Evolutionary conservation across 176 grass and related monocot species (phyloP).

Genomic region (Zea luxurians): DNA sequence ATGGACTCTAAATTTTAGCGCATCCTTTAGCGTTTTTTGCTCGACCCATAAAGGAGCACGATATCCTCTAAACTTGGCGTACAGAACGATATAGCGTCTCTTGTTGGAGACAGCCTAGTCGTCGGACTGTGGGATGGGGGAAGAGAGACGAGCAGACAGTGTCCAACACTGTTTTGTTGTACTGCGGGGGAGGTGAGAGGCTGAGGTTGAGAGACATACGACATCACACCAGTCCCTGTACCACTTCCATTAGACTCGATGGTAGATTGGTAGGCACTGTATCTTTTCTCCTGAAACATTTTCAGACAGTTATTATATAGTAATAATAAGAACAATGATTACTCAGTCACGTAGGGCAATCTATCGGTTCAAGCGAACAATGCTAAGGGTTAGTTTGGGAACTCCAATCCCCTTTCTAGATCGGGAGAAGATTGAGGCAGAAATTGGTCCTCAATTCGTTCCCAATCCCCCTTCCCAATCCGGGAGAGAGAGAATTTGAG

Average conservation of each 20-base stretch:
- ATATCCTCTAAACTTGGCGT: no score
- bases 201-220: neutral
- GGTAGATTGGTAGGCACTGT: neutral
- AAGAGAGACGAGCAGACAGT: neutral
- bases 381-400: no score
- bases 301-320: neutral
- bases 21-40: no score
- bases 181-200: neutral
- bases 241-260: neutral
- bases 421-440: no score
- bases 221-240: neutral
- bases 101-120: no score
- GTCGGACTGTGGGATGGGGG: neutral
- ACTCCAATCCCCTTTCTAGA: neutral
- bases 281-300: neutral
- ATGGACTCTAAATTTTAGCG: no score
- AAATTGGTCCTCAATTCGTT: no score
- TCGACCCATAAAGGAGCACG: no score
- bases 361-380: no score
- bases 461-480: no score
- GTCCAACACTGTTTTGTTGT: neutral
- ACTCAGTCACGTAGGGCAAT: neutral
- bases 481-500: neutral
- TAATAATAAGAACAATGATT: neutral
- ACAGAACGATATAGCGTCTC: no score